phyloP scores from a whole-genome alignment of 129 eudicot species.

The Chrysanthemum seticuspe region DNA sequence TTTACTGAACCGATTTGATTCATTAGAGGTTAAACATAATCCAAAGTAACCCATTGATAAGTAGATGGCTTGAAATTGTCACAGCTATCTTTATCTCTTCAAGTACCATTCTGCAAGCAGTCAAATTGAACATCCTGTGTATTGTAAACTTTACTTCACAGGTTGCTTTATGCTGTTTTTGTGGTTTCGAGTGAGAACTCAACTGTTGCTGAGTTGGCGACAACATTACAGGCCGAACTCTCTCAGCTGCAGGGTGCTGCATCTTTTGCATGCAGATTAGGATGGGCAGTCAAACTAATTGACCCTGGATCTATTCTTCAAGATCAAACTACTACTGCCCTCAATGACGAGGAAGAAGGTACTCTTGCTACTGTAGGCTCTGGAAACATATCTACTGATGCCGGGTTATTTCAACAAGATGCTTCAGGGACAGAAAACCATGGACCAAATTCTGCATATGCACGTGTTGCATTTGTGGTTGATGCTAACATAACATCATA shows the following conservation, averaged over 20 bases:
- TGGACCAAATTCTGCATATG: constrained; percentile 43
- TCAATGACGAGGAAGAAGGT: constrained; percentile 70
- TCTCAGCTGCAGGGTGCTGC: constrained; percentile 98
- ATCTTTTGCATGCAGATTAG: constrained; percentile 93
- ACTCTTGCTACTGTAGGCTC: constrained; percentile 57
- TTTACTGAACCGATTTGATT: too few relatives aligned
- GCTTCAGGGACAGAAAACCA: constrained; percentile 52
- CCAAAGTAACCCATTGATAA: background rate
- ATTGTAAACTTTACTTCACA: constrained; percentile 28
- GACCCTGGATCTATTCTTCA: constrained; percentile 89
- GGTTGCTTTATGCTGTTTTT: constrained; percentile 99
- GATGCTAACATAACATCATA: constrained; percentile 99
- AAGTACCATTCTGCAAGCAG: constrained; percentile 2
- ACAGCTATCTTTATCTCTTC: background rate
- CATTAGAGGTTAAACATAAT: background rate
- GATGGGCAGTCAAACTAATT: constrained; percentile 92
- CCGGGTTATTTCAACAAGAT: constrained; percentile 54
- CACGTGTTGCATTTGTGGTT: constrained; percentile 96
- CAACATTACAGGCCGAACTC: constrained; percentile 93
- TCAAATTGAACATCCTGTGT: background rate
- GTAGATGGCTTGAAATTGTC: background rate
- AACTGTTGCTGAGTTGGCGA: constrained; percentile 91
- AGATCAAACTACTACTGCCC: constrained; percentile 49
- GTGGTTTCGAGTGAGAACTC: constrained; percentile 99
- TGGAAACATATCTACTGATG: constrained; percentile 51